Conservation (phyloP, 768 basidiomycete species). For the Russula brevipes region DNA sequence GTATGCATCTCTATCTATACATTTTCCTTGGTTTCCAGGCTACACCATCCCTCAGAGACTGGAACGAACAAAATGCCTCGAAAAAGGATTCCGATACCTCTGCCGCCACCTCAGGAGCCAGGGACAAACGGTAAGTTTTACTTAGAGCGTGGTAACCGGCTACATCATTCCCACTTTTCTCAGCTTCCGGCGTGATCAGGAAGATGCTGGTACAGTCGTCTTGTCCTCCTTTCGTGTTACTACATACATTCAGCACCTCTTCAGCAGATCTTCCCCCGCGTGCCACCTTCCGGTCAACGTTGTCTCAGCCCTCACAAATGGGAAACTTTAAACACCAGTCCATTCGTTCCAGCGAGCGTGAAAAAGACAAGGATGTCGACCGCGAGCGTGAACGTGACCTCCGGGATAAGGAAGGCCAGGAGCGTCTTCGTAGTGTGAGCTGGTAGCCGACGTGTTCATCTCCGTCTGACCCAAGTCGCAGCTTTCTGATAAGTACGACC, state of each 20-base stretch:
- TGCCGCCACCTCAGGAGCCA: constrained; percentile 44
- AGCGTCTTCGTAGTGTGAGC: constrained; percentile 69
- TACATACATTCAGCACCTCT: constrained; percentile 8
- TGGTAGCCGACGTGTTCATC: constrained; percentile 14
- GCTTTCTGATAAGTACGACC: constrained; percentile 86
- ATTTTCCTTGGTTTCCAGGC: constrained; percentile 20
- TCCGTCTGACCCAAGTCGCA: constrained; percentile 31
- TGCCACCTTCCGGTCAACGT: constrained; percentile 63
- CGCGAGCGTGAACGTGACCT: constrained; percentile 50
- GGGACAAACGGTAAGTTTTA: constrained; percentile 59
- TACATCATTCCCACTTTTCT: constrained; percentile 23
- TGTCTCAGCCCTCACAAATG: constrained; percentile 86
- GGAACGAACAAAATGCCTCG: constrained; percentile 58
- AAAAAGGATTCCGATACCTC: constrained; percentile 66
- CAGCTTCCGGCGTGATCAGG: constrained; percentile 72
- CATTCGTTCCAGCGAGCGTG: constrained; percentile 58
- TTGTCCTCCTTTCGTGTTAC: constrained; percentile 1
- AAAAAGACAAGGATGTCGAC: constrained; percentile 38
- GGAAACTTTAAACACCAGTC: constrained; percentile 91
- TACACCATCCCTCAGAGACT: constrained; percentile 32
- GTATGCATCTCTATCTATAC: constrained; percentile 39
- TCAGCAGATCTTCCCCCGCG: constrained; percentile 49
- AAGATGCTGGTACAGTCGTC: constrained; percentile 56
- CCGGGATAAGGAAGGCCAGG: constrained; percentile 71
- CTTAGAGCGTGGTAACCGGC: constrained; percentile 6